Base-by-base conservation (phyloP, 768 basidiomycete genomes). In the Podaxis carcinomalis region DNA sequence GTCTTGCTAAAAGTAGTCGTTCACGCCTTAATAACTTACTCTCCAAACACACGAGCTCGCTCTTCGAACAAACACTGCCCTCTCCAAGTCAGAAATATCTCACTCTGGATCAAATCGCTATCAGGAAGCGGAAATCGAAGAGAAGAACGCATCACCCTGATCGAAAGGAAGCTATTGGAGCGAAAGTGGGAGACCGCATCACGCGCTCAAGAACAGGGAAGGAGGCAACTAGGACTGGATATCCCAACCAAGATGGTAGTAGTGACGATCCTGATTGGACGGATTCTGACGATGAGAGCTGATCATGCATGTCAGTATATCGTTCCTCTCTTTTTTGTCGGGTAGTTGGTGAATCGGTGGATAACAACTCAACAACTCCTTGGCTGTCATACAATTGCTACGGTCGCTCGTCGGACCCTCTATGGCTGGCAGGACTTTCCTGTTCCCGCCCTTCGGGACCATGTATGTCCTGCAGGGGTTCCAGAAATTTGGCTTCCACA, bases 21-120 rank as follows among this genome's bases (percentile, higher is more conserved):
- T 54, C 59, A 25, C 44, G 52, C 5, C 59, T 61, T 36, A 61
- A 55, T 13, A 19, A 21, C 23, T n/a, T 50, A 39, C 53, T 61
- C 1, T 61, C 59, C 25, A 23, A 21, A 16, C 59, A 61, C 16
- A 47, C 52, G 2, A 13, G 35, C 35, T 55, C 52, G 5, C 44
- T 61, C 6, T 49, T 61, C 7, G 42, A 50, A 49, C 59, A 61
- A 47, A 36, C 21, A 19, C 32, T 49, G 10, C 59, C 59, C n/a
- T 42, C 59, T 2, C 28, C 50, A 19, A 28, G 25, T 5, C 25
- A 49, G 21, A 39, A 49, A 25, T 55, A 61, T 21, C 37, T 55
- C 10, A 55, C 42, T 13, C 16, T 21, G 23, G 13, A 49, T 25
- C 52, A 61, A 39, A 46, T 55, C 19, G 6, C 36, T 23, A 47